Evolutionary conservation across 441 rosid species (phyloP).

Genomic region (Pelargonium cotyledonis): DNA sequence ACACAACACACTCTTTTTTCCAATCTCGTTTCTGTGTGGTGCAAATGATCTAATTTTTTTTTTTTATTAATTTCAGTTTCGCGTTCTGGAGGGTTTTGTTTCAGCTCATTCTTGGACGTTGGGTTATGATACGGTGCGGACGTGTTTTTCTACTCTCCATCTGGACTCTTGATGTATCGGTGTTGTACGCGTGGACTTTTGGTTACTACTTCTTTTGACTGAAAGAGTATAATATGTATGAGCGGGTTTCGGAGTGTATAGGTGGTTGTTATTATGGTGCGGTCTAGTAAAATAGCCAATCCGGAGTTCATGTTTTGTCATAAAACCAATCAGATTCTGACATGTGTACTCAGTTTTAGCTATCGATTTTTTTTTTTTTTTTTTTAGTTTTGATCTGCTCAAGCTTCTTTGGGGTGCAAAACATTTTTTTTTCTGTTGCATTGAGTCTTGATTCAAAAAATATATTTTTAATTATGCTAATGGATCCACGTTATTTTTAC

Average conservation of each 20-base stretch:
- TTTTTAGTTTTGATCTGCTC: no score
- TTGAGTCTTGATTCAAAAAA: no score
- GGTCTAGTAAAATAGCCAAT: no score
- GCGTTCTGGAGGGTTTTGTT: neutral
- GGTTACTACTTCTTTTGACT: neutral
- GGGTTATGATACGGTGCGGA: neutral
- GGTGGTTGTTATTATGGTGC: neutral
- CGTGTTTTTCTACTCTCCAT: neutral
- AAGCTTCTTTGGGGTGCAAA: no score
- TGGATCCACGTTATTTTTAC: no score
- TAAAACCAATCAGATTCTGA: neutral
- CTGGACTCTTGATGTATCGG: neutral
- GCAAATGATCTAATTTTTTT: neutral
- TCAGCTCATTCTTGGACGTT: neutral
- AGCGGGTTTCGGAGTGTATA: neutral
- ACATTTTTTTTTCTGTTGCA: no score
- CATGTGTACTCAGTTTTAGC: neutral
- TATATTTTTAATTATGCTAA: no score
- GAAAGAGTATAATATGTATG: neutral
- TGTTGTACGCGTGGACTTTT: neutral
- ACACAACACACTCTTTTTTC: neutral
- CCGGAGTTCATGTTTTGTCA: constrained; percentile 1
- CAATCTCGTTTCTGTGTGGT: neutral
- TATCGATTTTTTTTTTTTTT: no score
- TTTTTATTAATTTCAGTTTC: neutral